Evolutionary conservation across 495 filamentous ascomycete species (phyloP).

Genomic region (Choiromyces venosus): DNA sequence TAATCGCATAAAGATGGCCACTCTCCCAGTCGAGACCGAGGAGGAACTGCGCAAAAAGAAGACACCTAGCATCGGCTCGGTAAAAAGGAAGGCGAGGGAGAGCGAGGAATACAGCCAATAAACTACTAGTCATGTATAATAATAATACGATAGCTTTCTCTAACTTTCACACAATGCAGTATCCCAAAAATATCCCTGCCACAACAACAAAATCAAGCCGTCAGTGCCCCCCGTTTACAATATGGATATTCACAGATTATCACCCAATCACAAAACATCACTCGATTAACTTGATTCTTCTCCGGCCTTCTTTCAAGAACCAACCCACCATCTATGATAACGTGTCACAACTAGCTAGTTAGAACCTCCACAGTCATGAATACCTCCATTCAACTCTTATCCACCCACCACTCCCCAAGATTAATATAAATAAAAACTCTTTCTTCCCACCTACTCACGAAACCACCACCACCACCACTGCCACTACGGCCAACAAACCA

Average conservation of each 20-base stretch:
- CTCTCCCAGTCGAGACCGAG: constrained; percentile 5
- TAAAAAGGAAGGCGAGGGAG: constrained; percentile 29
- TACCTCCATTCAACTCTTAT: neutral
- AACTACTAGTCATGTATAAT: neutral
- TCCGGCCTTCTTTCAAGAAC: neutral
- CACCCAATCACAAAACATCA: neutral
- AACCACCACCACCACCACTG: no score
- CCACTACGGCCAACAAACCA: no score
- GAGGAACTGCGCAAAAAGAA: constrained; percentile 27
- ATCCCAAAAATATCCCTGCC: neutral
- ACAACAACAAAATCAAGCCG: neutral
- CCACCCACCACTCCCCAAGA: neutral
- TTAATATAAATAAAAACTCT: neutral
- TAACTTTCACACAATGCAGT: neutral
- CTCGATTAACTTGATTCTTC: neutral
- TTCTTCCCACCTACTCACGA: neutral
- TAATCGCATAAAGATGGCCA: neutral
- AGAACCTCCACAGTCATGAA: neutral
- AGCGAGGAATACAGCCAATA: neutral
- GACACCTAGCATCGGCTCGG: constrained; percentile 35
- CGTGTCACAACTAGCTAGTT: no score
- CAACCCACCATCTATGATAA: no score
- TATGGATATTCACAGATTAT: neutral
- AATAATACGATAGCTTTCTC: neutral
- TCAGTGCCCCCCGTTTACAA: no score